A percentile compares a stretch with the other conserved stretches of the same genome.
Conservation (phyloP, 1,284 basidiomycete genomes). For the Inonotus obliquus region DNA sequence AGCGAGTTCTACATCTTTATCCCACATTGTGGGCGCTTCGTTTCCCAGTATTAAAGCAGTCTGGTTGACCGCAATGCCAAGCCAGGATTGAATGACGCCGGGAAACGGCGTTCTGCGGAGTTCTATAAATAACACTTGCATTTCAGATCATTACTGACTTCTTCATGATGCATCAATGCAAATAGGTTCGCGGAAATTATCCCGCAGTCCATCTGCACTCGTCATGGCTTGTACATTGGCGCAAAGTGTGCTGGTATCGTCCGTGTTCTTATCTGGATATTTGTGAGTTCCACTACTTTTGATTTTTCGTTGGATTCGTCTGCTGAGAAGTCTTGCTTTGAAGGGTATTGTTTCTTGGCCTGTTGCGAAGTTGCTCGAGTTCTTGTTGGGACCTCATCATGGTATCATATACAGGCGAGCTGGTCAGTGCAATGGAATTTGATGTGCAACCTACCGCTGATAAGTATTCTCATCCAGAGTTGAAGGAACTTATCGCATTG, state of each 20-base stretch:
- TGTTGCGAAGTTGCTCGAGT: constrained; percentile 64
- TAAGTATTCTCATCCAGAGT: constrained; percentile 27
- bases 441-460: not conserved
- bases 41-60: too few species aligned
- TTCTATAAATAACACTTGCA: not conserved
- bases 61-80: not conserved
- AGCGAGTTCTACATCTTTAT: not conserved
- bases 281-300: constrained; percentile 41
- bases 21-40: not conserved
- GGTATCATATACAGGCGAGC: constrained; percentile 52
- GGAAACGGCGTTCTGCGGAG: not conserved
- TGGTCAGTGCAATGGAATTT: constrained; percentile 24
- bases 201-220: constrained; percentile 85
- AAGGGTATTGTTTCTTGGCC: constrained; percentile 82
- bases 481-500: constrained; percentile 72
- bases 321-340: constrained; percentile 10
- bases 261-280: constrained; percentile 58
- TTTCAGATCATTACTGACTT: not conserved
- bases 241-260: constrained; percentile 86
- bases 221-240: constrained; percentile 88
- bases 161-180: not conserved
- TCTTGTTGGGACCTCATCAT: constrained; percentile 56
- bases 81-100: not conserved
- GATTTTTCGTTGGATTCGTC: not conserved
- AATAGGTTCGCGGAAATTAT: constrained; percentile 86